Conservation (phyloP, 495 filamentous ascomycete species). For the Letharia columbiana region DNA sequence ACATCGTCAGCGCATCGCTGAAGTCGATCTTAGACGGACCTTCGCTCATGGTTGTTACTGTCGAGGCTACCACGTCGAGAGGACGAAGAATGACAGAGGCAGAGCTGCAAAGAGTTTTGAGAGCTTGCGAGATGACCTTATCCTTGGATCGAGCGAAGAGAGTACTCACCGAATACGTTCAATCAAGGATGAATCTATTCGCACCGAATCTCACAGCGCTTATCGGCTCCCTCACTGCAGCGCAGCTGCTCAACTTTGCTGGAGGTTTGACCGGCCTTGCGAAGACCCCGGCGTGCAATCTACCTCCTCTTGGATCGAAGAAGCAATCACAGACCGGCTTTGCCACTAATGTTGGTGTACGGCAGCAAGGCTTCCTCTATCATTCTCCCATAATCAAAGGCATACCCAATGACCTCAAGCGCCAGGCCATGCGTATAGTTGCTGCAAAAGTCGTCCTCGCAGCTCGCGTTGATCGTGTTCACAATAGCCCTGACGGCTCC, state of each 20-base stretch:
- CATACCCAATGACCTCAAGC: conserved; percentile 78
- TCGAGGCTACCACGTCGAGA: conserved; percentile 83
- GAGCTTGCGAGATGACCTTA: conserved; percentile 80
- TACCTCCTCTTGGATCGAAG: conserved; percentile 81
- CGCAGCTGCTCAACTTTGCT: conserved; percentile 87
- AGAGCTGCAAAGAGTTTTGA: conserved; percentile 65
- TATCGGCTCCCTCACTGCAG: conserved; percentile 89
- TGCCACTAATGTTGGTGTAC: conserved; percentile 86
- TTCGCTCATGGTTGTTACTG: conserved; percentile 88
- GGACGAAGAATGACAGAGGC: conserved; percentile 65
- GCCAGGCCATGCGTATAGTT: conserved; percentile 92
- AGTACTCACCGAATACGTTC: conserved; percentile 86
- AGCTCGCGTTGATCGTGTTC: conserved; percentile 80
- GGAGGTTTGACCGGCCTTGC: conserved; percentile 83
- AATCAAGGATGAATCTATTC: conserved; percentile 93
- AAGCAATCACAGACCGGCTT: conserved; percentile 75
- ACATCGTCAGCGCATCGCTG: conserved; percentile 64
- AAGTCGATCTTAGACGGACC: conserved; percentile 77
- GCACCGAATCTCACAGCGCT: conserved; percentile 91
- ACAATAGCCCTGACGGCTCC: conserved; percentile 71
- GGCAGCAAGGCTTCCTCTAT: conserved; percentile 90
- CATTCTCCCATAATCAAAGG: conserved; percentile 77
- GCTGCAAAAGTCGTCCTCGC: conserved; percentile 88
- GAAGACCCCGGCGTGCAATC: conserved; percentile 86
- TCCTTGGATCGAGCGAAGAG: conserved; percentile 80